Conservation (phyloP, 371 early-diverging fungal genomes). For the Rhizopus delemar region DNA sequence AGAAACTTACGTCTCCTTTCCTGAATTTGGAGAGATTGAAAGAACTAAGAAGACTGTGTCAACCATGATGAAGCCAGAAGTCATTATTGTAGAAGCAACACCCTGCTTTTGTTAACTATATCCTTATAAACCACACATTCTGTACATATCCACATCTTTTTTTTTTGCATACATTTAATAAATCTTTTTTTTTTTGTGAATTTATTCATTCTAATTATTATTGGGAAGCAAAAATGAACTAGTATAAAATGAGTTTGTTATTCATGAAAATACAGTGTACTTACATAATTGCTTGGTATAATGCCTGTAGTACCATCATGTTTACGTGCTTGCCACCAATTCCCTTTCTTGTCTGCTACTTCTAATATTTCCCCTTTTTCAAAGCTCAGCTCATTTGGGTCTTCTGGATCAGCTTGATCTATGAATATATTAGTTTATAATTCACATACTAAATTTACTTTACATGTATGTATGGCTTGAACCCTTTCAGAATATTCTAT, state of each 20-base stretch:
- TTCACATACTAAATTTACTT: neutral
- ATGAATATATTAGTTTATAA: neutral
- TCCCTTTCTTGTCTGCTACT: slow-evolving; percentile 81
- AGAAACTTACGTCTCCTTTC: neutral
- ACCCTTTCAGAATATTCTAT: slow-evolving; percentile 5
- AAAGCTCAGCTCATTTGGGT: slow-evolving; percentile 84
- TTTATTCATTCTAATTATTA: too few relatives aligned
- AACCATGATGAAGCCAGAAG: neutral
- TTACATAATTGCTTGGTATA: slow-evolving; percentile 80
- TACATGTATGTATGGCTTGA: slow-evolving; percentile 17
- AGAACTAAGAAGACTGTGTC: neutral
- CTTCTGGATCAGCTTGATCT: slow-evolving; percentile 75
- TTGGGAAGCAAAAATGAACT: neutral
- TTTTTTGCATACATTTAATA: too few relatives aligned
- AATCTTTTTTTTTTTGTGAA: too few relatives aligned
- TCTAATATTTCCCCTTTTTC: slow-evolving; percentile 77
- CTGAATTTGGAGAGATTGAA: neutral
- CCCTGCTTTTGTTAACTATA: slow-evolving; percentile 1
- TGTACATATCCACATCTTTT: neutral
- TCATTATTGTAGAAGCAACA: slow-evolving; percentile 6
- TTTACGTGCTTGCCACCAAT: slow-evolving; percentile 89
- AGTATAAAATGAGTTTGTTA: neutral
- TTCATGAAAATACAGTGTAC: neutral
- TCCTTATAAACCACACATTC: neutral
- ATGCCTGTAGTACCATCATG: slow-evolving; percentile 77